A percentile compares a stretch with the other conserved stretches of the same genome.
Conservation (phyloP, 164 flowering plant species). For the Tinospora cordifolia region DNA sequence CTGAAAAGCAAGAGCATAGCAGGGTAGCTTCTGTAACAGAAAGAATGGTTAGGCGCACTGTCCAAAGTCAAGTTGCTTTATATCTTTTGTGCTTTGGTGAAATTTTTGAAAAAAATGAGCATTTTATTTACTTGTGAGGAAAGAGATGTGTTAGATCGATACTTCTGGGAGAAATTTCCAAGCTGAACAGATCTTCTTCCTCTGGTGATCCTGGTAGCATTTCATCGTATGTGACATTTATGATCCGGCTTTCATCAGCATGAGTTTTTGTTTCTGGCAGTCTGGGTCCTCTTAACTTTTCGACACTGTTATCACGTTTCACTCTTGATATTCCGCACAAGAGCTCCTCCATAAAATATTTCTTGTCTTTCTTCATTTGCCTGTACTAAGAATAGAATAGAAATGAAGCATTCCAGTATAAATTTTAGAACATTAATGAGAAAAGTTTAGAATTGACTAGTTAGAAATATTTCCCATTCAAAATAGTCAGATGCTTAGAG, state of each 20-base stretch:
- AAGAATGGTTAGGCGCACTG: background rate
- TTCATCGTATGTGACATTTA: constrained; percentile 37
- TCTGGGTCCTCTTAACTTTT: constrained; percentile 35
- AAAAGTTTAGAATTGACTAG: background rate
- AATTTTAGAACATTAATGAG: no score
- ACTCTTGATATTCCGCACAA: constrained; percentile 49
- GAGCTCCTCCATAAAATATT: constrained; percentile 41
- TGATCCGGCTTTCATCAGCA: constrained; percentile 12
- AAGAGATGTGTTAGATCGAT: constrained; percentile 2
- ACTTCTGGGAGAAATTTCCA: constrained; percentile 28
- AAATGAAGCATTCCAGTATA: background rate
- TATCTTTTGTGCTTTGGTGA: background rate
- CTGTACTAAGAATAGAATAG: constrained; percentile 23
- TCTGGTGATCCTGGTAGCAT: constrained; percentile 43
- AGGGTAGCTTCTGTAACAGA: background rate
- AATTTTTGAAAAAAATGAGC: background rate
- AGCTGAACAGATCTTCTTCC: constrained; percentile 29
- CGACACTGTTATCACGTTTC: constrained; percentile 40
- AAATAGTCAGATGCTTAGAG: background rate
- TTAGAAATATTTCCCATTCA: background rate
- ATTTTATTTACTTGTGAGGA: background rate
- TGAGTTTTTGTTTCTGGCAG: background rate
- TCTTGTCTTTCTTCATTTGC: constrained; percentile 54
- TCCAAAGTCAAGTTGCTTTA: background rate
- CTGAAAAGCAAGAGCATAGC: background rate